Conservation (phyloP, 2,329 filamentous ascomycete genomes). For the Trichoderma endophyticum region DNA sequence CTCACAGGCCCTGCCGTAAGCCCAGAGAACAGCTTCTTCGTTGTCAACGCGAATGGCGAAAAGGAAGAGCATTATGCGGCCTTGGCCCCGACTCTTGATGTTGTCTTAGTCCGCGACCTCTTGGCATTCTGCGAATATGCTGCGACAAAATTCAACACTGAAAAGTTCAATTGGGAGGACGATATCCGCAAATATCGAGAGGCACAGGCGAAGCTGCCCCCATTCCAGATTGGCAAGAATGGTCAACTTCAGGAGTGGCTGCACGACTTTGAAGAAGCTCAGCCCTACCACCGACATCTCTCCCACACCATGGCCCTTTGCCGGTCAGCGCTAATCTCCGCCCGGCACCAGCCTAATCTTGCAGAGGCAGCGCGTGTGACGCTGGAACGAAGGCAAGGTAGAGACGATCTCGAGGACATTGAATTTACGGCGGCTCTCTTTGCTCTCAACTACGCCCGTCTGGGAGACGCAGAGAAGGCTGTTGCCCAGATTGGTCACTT, state of each 20-base stretch:
- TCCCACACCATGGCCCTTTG: constrained; percentile 17
- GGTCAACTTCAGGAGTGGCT: constrained; percentile 18
- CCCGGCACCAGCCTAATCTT: constrained; percentile 2
- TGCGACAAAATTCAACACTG: neutral
- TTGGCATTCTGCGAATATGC: constrained; percentile 12
- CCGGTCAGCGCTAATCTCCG: constrained; percentile 14
- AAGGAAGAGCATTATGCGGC: constrained; percentile 11
- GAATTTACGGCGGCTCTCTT: constrained; percentile 18
- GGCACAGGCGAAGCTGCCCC: constrained; percentile 6
- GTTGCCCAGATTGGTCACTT: constrained; percentile 14
- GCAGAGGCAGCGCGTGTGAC: constrained; percentile 10
- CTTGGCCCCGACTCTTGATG: constrained; percentile 14
- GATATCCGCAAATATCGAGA: neutral
- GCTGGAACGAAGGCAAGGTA: constrained; percentile 13
- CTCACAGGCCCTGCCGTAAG: constrained; percentile 16
- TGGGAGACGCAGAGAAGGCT: constrained; percentile 16
- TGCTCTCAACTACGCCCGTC: constrained; percentile 10
- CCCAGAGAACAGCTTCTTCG: constrained; percentile 18
- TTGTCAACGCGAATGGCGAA: neutral
- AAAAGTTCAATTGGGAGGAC: neutral
- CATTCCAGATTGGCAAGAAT: constrained; percentile 17
- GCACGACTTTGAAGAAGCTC: constrained; percentile 17
- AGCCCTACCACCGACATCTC: constrained; percentile 17
- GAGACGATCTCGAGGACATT: constrained; percentile 16
- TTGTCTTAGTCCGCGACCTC: constrained; percentile 14